These are phyloP conservation scores for Berkeleyomyces basicola DNA, from an alignment of 2,329 filamentous ascomycete species.

Conservation along the genomic window DNA sequence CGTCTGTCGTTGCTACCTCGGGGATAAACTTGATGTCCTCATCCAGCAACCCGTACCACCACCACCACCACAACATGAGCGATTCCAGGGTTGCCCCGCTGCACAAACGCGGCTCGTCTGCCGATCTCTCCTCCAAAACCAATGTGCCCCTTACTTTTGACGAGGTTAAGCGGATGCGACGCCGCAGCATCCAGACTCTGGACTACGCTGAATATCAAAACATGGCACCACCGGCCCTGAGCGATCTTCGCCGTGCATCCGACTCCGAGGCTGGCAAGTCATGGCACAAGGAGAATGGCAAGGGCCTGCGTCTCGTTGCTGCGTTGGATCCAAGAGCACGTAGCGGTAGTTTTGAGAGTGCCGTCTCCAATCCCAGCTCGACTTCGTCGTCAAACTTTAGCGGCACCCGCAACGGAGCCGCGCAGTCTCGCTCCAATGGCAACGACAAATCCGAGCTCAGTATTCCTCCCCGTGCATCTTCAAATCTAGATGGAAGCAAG, in stretches of 20 bases:
- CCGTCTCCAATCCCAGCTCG: slow-evolving; percentile 39
- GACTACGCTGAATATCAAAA: slow-evolving; percentile 30
- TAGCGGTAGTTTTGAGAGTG: slow-evolving; percentile 49
- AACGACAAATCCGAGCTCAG: slow-evolving; percentile 9
- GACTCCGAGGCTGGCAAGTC: slow-evolving; percentile 17
- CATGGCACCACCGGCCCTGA: slow-evolving; percentile 7
- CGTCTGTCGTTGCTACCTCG: slow-evolving; percentile 20
- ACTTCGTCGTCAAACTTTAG: slow-evolving; percentile 32
- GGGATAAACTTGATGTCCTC: slow-evolving; percentile 17
- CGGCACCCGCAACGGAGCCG: neutral
- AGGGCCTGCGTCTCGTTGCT: slow-evolving; percentile 24
- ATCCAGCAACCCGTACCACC: slow-evolving; percentile 16
- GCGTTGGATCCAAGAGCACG: slow-evolving; percentile 23
- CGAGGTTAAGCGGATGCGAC: slow-evolving; percentile 59
- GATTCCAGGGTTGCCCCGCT: slow-evolving; percentile 14
- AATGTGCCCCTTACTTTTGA: slow-evolving; percentile 3
- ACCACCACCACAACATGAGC: slow-evolving; percentile 18
- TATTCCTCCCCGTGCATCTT: slow-evolving; percentile 13
- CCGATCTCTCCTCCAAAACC: neutral
- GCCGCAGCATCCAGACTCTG: slow-evolving; percentile 63
- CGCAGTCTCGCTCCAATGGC: neutral
- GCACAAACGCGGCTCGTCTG: slow-evolving; percentile 10
- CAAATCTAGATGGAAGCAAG: slow-evolving; percentile 41
- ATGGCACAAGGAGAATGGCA: slow-evolving; percentile 20
- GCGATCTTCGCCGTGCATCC: slow-evolving; percentile 8